Base-by-base conservation (phyloP, 2,329 filamentous ascomycete species). In the Hypoxylon sp. region DNA sequence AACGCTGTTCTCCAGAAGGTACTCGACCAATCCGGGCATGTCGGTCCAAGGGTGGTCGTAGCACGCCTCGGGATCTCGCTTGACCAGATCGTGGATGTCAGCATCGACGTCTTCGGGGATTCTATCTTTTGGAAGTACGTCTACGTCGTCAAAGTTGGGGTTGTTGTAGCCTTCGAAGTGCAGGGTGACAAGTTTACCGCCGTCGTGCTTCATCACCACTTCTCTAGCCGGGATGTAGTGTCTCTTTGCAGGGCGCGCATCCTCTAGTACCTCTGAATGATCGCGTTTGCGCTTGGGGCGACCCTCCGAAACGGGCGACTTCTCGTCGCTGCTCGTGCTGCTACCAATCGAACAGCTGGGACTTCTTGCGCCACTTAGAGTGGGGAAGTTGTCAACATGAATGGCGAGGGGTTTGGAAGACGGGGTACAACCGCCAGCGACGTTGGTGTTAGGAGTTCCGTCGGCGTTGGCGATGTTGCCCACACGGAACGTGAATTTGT, bases 51-150 rank as follows among this genome's bases (percentile, higher is more conserved):
- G n/a, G 24, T 52, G 17, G 46, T 44, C 35, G 47, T 21, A 15
- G 6, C 11, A 2, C 6, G 15, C 24, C 37, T 47, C 27, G 13
- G 35, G 51, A 15, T 56, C 35, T 1, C 3, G 2, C 2, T 3
- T 2, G 19, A 55, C 62, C 5, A 65, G 19, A 19, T 65, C 62
- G 35, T 57, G 13, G 19, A 61, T 15, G 32, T 24, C 17, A 3
- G 57, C 62, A 8, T 65, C 62, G 21, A 65, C 44, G n/a, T 55
- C 56, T n/a, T 48, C 39, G 5, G 32, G 56, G 8, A 17, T 42
- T 39, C 32, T 32, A 13, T 27, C 27, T 1, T 15, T n/a, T 42
- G n/a, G 4, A 42, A 42, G n/a, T 7, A 1, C 7, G 8, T 29
- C 21, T 8, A 17, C 52, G 4, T 53, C 5, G n/a, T 27, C 6